These are phyloP conservation scores for Mycotypha africana DNA, from an alignment of 371 early-diverging fungal species.

Conservation along the genomic window DNA sequence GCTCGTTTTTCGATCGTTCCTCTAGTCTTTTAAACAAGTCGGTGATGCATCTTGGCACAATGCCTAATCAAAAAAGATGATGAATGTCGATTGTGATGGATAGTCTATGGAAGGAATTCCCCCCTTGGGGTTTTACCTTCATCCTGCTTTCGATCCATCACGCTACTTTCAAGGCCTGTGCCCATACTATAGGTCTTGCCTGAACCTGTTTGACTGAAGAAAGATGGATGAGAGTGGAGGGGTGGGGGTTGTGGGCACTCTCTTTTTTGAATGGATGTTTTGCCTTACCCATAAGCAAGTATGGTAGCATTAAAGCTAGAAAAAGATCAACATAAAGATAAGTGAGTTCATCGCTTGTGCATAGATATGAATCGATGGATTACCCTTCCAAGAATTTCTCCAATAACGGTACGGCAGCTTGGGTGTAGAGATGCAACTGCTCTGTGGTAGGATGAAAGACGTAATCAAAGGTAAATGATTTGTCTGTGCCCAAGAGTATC, in stretches of 20 bases:
- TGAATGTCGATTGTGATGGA: too few relatives aligned
- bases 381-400: constrained; percentile 86
- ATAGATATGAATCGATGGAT: too few relatives aligned
- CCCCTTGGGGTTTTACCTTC: too few relatives aligned
- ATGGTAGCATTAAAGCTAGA: constrained; percentile 73
- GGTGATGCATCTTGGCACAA: constrained; percentile 82
- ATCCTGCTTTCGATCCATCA: too few relatives aligned
- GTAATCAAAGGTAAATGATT: constrained; percentile 80
- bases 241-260: too few relatives aligned
- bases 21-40: constrained; percentile 49
- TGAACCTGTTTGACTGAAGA: constrained; percentile 47
- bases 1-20: constrained; percentile 29
- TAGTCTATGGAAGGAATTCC: too few relatives aligned
- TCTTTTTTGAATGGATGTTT: too few relatives aligned
- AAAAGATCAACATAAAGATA: not conserved
- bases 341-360: too few relatives aligned
- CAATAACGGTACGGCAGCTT: constrained; percentile 65
- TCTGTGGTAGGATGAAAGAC: constrained; percentile 64
- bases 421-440: constrained; percentile 69
- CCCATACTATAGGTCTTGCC: constrained; percentile 59
- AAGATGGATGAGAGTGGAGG: too few relatives aligned
- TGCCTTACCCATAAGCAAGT: constrained; percentile 88
- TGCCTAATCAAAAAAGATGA: too few relatives aligned
- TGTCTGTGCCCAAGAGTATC: constrained; percentile 55
- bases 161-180: constrained; percentile 40